phyloP scores from a whole-genome alignment of 2,329 filamentous ascomycete species.

The Thelonectria discophora region DNA sequence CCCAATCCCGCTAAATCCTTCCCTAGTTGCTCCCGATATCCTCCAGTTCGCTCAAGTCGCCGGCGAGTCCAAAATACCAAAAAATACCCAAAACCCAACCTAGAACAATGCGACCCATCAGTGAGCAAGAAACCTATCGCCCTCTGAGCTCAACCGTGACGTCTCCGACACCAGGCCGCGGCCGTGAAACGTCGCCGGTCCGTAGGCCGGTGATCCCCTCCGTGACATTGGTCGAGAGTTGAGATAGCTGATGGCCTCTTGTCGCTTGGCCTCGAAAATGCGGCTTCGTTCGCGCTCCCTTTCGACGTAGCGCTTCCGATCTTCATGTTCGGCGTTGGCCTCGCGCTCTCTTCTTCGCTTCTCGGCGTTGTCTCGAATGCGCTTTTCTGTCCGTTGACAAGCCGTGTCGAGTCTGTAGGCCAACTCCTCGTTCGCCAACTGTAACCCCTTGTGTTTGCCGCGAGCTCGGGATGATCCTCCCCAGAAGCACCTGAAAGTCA shows the following conservation, averaged over 20 bases:
- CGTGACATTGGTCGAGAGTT: slow-evolving; percentile 43
- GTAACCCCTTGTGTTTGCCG: slow-evolving; percentile 38
- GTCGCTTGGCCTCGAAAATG: slow-evolving; percentile 58
- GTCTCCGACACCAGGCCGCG: slow-evolving; percentile 30
- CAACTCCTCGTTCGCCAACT: slow-evolving; percentile 50
- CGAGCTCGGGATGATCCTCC: slow-evolving; percentile 61
- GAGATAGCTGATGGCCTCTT: slow-evolving; percentile 56
- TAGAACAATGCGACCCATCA: neutral
- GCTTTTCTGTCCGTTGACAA: slow-evolving; percentile 56
- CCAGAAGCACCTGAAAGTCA: slow-evolving; percentile 65
- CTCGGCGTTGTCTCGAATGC: slow-evolving; percentile 52
- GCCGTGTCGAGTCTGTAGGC: slow-evolving; percentile 60
- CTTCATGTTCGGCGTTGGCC: slow-evolving; percentile 55
- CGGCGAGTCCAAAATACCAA: neutral
- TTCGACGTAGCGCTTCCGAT: slow-evolving; percentile 53
- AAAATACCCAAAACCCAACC: slow-evolving; percentile 12
- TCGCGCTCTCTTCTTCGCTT: slow-evolving; percentile 53
- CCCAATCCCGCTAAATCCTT: slow-evolving; percentile 7
- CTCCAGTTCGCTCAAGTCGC: slow-evolving; percentile 1
- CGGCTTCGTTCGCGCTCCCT: slow-evolving; percentile 60
- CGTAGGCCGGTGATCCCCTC: slow-evolving; percentile 44
- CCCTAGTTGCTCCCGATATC: slow-evolving; percentile 5
- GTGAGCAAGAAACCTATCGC: slow-evolving; percentile 21
- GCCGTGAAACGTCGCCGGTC: slow-evolving; percentile 25
- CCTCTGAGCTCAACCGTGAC: slow-evolving; percentile 38